Base-by-base conservation (phyloP, 2,329 filamentous ascomycete species). In the Colletotrichum horii region DNA sequence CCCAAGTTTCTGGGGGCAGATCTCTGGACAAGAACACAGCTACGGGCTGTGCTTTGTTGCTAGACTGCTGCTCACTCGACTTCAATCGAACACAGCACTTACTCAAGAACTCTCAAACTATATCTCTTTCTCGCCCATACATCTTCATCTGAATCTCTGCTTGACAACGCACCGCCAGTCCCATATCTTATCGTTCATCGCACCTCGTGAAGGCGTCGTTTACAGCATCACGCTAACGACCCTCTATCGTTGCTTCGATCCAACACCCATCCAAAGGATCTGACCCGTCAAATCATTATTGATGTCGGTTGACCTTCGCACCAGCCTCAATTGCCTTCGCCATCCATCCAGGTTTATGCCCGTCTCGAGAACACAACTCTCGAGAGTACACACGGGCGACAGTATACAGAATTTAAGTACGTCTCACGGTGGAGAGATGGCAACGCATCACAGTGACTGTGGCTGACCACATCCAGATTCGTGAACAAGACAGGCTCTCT, bases 281-380 rank as follows among this genome's bases (percentile, higher is more conserved):
- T 71, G n/a, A 74, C 68, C 65, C 64, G 65, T 77, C 75, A 75
- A 77, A 78, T 83, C 87, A 81, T 88, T 80, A 88, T 90, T 90
- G 88, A 91, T 91, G 89, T 90, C 89, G 88, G 87, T 89, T 89
- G 88, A 90, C 85, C 82, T 89, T 79, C 89, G 89, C 79, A 87
- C 86, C 81, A 89, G 88, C 83, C 88, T 90, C 82, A 87, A 90
- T 78, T 90, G 89, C 83, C 85, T 90, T 81, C 87, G 88, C 81
- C 88, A 90, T 83, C 89, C 89, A 75, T 88, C 87, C 79, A 88
- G 89, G 82, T 90, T 90, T 84, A 90, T 90, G 89, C 86, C 88
- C 84, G 84, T 89, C 80, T 90, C 89, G 80, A 89, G 89, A 87
- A 87, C 85, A 75, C 89, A 90, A 78, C 83, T 90, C 71, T 90